Base-by-base conservation (phyloP, 1,139 yeast genomes). In the Kodamaea alishanica region DNA sequence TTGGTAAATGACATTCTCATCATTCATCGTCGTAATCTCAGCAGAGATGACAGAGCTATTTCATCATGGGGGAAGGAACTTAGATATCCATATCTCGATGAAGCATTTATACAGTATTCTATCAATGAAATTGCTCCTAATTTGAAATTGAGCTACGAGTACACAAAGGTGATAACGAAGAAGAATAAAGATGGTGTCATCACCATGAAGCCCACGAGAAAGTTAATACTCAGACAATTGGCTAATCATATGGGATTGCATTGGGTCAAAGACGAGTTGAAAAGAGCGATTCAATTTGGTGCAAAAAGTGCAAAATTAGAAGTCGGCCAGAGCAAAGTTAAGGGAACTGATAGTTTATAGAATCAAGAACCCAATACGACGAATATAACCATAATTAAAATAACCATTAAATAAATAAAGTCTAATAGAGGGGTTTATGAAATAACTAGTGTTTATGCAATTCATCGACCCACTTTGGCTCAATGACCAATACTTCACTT, bases 211-310 rank as follows among this genome's bases (percentile, higher is more conserved):
- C 65, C 68, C 4, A 65, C 62, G 1, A 67, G 95, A 38, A 92
- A 92, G 56, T 67, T 65, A 44, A 60, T 84, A 1, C 61, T 92
- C 30, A 61, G 99, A 37, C 61, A 67, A 35, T 54, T 87, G 12
- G 97, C 97, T 0, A 50, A 45, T 2, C 26, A 34, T 1, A 54
- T 81, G 39, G 78, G 77, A 0, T 59, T 90, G 30, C 58, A 49
- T 0, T 75, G 73, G 60, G 94, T 88, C 0, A 66, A 80, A 20
- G 63, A 67, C 26, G 97, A 92, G 54, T 78, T 84, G n/a, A 92
- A 92, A 56, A 68, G 98, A 35, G 99, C 99, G 0, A 89, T 92
- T 44, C 98, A 92, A 55, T 92, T 92, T 62, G 99, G 99, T 0
- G 86, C 97, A 0, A 81, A 85, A 49, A 84, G 96, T 55, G 98